These are phyloP conservation scores for Peribolospora kevripleyi DNA, from an alignment of 768 basidiomycete genomes.

Conservation along the genomic window DNA sequence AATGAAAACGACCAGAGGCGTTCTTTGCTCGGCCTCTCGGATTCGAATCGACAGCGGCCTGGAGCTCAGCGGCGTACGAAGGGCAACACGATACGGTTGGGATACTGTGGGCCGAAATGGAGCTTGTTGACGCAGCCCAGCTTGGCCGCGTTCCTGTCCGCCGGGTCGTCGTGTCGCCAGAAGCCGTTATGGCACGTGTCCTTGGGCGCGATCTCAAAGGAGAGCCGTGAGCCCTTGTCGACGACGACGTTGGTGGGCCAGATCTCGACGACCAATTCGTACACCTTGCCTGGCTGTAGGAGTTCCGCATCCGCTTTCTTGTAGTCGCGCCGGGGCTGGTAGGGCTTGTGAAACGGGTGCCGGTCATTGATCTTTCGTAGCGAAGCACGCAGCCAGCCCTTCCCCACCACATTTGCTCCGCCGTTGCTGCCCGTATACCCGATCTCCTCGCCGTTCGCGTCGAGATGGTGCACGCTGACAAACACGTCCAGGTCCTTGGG, in stretches of 20 bases:
- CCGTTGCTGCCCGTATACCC: constrained; percentile 14
- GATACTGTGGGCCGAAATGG: constrained; percentile 7
- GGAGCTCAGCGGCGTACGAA: constrained; percentile 1
- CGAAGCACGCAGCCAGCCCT: constrained; percentile 15
- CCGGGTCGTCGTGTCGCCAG: constrained; percentile 5
- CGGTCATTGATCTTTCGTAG: constrained; percentile 11
- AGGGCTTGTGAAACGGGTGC: constrained; percentile 11
- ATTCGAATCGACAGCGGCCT: too few relatives aligned
- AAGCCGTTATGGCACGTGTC: background rate
- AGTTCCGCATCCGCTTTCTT: constrained; percentile 6
- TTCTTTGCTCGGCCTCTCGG: too few relatives aligned
- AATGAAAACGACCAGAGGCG: too few relatives aligned
- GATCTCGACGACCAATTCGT: constrained; percentile 13
- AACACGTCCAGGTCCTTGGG: constrained; percentile 14
- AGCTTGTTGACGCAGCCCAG: constrained; percentile 10
- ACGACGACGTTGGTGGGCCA: constrained; percentile 15
- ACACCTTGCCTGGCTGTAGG: constrained; percentile 7
- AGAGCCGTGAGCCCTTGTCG: constrained; percentile 7
- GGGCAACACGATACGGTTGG: constrained; percentile 10
- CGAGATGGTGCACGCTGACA: constrained; percentile 11
- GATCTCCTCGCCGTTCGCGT: constrained; percentile 9
- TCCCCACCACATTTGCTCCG: constrained; percentile 11
- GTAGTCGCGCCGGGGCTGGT: constrained; percentile 13
- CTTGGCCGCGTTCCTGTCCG: constrained; percentile 2
- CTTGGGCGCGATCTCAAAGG: constrained; percentile 2